phyloP scores from a whole-genome alignment of 1,284 basidiomycete genomes.

The Tranzscheliella williamsii region DNA sequence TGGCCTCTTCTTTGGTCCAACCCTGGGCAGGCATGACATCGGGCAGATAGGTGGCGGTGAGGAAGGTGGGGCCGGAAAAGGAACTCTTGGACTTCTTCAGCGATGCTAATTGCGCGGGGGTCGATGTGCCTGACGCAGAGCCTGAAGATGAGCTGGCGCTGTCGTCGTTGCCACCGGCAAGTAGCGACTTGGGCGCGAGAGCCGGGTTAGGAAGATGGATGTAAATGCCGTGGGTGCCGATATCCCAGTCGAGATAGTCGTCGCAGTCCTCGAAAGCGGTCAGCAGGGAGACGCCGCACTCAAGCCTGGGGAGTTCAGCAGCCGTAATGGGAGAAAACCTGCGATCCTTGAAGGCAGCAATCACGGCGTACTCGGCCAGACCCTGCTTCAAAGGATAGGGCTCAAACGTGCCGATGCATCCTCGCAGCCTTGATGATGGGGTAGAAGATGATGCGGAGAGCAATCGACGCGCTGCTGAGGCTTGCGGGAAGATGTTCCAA shows the following conservation, averaged over 20 bases:
- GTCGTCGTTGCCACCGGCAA: conserved; percentile 44
- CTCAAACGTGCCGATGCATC: conserved; percentile 94
- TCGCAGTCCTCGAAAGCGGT: conserved; percentile 86
- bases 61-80: conserved; percentile 61
- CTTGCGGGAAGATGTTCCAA: conserved; percentile 73
- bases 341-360: conserved; percentile 64
- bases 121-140: conserved; percentile 59
- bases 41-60: conserved; percentile 91
- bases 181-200: conserved; percentile 64
- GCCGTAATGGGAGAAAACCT: conserved; percentile 71
- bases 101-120: conserved; percentile 6
- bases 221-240: conserved; percentile 89
- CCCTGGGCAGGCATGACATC: conserved; percentile 89
- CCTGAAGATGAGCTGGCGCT: conserved; percentile 69
- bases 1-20: conserved; percentile 84
- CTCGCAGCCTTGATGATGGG: conserved; percentile 73
- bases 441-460: conserved; percentile 63
- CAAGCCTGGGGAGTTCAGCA: conserved; percentile 75
- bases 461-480: conserved; percentile 5
- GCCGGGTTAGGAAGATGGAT: conserved; percentile 82
- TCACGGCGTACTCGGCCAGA: conserved; percentile 83
- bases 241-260: conserved; percentile 86
- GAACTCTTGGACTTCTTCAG: background rate
- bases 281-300: conserved; percentile 88
- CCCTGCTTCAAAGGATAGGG: conserved; percentile 76